These are phyloP conservation scores for Coniochaeta hoffmannii DNA, from an alignment of 2,329 filamentous ascomycete species.

Conservation along the genomic window DNA sequence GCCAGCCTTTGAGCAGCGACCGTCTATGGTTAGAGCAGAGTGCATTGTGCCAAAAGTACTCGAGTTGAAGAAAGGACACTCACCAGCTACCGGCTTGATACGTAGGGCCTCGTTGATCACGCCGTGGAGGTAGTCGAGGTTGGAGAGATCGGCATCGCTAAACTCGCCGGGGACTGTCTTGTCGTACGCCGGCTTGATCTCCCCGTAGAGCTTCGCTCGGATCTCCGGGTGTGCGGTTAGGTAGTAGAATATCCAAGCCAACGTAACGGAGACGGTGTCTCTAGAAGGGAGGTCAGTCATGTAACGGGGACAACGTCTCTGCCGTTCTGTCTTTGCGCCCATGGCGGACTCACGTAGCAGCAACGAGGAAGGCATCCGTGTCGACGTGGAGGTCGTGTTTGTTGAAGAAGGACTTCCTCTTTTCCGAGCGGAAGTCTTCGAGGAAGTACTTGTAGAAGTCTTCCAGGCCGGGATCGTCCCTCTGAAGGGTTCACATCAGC, in stretches of 20 bases:
- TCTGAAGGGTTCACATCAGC: not conserved
- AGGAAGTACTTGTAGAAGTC: slow-evolving; percentile 10
- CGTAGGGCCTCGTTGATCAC: slow-evolving; percentile 8
- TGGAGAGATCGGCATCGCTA: not conserved
- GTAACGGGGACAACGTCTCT: too few relatives aligned
- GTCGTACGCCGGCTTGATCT: slow-evolving; percentile 2
- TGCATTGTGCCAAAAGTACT: too few relatives aligned
- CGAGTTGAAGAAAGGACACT: too few relatives aligned
- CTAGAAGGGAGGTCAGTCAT: too few relatives aligned
- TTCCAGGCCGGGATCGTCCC: slow-evolving; percentile 3
- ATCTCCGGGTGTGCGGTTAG: slow-evolving; percentile 4
- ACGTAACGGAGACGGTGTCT: not conserved
- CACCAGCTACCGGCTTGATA: slow-evolving; percentile 1
- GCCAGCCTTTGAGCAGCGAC: too few relatives aligned
- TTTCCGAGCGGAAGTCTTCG: slow-evolving; percentile 7
- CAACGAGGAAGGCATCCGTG: slow-evolving; percentile 4
- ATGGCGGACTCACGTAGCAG: too few relatives aligned
- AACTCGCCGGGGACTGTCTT: not conserved
- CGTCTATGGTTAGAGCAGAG: too few relatives aligned
- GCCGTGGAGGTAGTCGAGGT: slow-evolving; percentile 3
- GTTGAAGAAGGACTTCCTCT: slow-evolving; percentile 7
- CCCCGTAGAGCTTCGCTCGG: not conserved
- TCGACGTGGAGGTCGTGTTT: slow-evolving; percentile 4
- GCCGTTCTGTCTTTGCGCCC: too few relatives aligned
- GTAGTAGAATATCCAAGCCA: slow-evolving; percentile 6